These are phyloP conservation scores for Clavispora santaluciae DNA, from an alignment of 805 yeast genomes.

Conservation along the genomic window DNA sequence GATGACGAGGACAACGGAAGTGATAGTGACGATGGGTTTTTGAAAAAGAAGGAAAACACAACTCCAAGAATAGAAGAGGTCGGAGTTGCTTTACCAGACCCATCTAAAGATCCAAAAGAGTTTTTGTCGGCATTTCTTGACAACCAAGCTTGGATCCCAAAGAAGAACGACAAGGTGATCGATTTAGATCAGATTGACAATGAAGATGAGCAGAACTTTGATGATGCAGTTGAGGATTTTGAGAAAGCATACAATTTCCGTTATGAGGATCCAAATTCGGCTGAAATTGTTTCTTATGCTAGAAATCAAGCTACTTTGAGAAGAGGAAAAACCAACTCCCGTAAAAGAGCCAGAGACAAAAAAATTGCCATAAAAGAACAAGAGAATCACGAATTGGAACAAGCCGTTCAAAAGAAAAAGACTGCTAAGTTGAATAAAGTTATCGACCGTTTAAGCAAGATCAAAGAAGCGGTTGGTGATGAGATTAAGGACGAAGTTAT, in stretches of 20 bases:
- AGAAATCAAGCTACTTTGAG: constrained; percentile 91
- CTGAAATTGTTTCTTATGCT: constrained; percentile 90
- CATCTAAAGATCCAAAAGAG: constrained; percentile 50
- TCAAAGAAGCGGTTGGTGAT: constrained; percentile 65
- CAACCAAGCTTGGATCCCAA: constrained; percentile 87
- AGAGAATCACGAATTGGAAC: constrained; percentile 52
- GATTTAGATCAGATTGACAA: constrained; percentile 46
- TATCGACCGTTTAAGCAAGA: constrained; percentile 61
- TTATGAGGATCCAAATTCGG: constrained; percentile 86
- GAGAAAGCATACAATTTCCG: constrained; percentile 94
- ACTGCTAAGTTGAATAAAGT: constrained; percentile 72
- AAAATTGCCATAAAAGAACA: constrained; percentile 50
- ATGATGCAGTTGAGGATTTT: constrained; percentile 84
- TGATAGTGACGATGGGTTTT: constrained; percentile 46
- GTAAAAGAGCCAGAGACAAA: constrained; percentile 79
- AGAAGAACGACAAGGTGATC: constrained; percentile 53
- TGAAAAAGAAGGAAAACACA: constrained; percentile 49
- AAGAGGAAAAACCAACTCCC: constrained; percentile 64
- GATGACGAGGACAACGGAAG: constrained; percentile 41
- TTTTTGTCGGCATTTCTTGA: constrained; percentile 71
- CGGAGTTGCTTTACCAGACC: constrained; percentile 57
- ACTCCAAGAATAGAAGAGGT: constrained; percentile 18
- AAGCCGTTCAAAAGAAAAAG: constrained; percentile 64
- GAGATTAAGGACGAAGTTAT: constrained; percentile 56
- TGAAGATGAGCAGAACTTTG: constrained; percentile 78